These are phyloP conservation scores for Xylariaceae sp. DNA, from an alignment of 2,329 filamentous ascomycete genomes.

Conservation along the genomic window DNA sequence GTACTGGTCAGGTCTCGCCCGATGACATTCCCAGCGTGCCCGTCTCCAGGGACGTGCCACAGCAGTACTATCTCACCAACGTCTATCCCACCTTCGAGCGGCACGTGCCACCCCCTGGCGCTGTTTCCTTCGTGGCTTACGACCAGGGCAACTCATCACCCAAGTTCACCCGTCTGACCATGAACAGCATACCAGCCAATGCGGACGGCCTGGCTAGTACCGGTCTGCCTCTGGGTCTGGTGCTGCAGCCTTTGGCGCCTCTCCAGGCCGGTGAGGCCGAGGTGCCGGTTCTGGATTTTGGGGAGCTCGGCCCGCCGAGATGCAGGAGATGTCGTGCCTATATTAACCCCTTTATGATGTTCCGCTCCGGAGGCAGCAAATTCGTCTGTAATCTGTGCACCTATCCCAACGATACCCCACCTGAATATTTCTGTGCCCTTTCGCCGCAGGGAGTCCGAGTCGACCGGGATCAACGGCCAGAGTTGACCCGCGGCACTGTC, in stretches of 20 bases:
- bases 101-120: constrained; percentile 81
- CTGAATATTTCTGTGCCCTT: constrained; percentile 89
- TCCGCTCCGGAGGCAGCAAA: constrained; percentile 87
- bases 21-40: constrained; percentile 93
- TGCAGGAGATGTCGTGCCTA: constrained; percentile 91
- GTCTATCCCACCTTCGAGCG: constrained; percentile 94
- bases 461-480: constrained; percentile 81
- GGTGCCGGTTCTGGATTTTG: constrained; percentile 91
- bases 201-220: constrained; percentile 74
- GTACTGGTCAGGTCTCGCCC: constrained; percentile 72
- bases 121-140: constrained; percentile 82
- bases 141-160: constrained; percentile 96
- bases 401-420: constrained; percentile 87
- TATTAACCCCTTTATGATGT: constrained; percentile 99
- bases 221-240: constrained; percentile 75
- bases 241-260: constrained; percentile 80
- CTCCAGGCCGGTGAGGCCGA: constrained; percentile 77
- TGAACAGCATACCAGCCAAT: constrained; percentile 87
- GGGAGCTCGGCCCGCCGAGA: constrained; percentile 79
- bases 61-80: constrained; percentile 78
- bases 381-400: constrained; percentile 98
- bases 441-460: constrained; percentile 80
- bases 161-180: constrained; percentile 81
- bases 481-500: constrained; percentile 84
- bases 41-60: constrained; percentile 70